Conservation (phyloP, 208 protist genomes). For the Borovskyia barvae region DNA sequence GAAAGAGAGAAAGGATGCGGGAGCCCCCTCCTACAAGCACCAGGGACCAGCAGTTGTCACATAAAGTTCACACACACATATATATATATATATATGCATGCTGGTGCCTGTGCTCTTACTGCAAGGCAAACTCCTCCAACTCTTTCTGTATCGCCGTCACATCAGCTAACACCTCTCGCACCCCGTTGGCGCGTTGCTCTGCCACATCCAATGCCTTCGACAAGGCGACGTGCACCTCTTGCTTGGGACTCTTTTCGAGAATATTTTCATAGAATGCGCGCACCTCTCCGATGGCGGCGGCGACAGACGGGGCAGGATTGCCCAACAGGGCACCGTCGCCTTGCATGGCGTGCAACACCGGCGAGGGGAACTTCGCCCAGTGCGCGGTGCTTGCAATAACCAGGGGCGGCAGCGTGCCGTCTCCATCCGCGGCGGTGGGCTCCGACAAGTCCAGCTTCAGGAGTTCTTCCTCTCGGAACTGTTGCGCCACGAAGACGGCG, state of each 20-base stretch:
- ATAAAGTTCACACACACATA: background rate
- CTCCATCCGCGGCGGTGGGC: conserved; percentile 16
- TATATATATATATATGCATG: background rate
- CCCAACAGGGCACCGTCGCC: conserved; percentile 38
- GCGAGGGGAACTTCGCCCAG: conserved; percentile 85
- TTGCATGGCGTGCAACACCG: conserved; percentile 68
- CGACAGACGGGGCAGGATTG: conserved; percentile 7
- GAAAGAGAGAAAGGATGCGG: no score
- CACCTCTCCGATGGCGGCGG: conserved; percentile 12
- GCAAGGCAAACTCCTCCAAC: conserved; percentile 33
- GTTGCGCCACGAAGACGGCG: conserved; percentile 62
- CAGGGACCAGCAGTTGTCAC: background rate
- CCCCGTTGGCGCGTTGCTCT: conserved; percentile 23
- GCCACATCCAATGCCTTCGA: conserved; percentile 29
- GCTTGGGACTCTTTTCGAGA: conserved; percentile 3
- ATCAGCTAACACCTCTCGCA: conserved; percentile 29
- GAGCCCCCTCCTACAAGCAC: no score
- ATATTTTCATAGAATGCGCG: conserved; percentile 17
- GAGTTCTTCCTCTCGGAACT: conserved; percentile 45
- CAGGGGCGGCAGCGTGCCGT: conserved; percentile 36
- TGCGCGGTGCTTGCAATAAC: conserved; percentile 80
- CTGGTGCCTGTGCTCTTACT: background rate
- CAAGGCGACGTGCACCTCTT: conserved; percentile 50
- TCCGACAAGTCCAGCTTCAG: conserved; percentile 20
- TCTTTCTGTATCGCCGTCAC: conserved; percentile 33